Base-by-base conservation (phyloP, 805 yeast species). In the Starmerella sirachaensis region DNA sequence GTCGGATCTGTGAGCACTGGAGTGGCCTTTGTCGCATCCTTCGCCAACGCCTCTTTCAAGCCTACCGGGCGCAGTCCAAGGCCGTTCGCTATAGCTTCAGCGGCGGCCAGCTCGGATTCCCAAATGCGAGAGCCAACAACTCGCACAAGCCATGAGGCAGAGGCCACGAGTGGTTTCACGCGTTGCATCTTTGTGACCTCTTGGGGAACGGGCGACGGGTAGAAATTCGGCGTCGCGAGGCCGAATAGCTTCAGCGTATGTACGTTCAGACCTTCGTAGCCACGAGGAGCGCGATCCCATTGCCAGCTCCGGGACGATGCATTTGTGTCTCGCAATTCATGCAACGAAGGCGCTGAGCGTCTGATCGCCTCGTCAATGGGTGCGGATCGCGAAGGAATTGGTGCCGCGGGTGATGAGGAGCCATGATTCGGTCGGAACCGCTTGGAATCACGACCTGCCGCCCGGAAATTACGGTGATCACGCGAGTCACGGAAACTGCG, bases 181-280 rank as follows among this genome's bases (percentile, higher is more conserved):
- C 13, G 21, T 4, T 31, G 21, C 16, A 34, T 26, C 20, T 18
- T 34, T 12, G 18, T 24, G 35, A 37, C 8, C 13, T 31, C 37
- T 8, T 16, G 24, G 5, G 37, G 40, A 11, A 37, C 17, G 1
- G 20, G 17, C 18, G 10, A 18, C 12, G 26, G 10, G n/a, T 10
- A 3, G 23, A 29, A 27, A 4, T 22, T 27, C 7, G 39, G 42
- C 10, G 38, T 32, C 3, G 34, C 46, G 17, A 35, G 16, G 9
- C 42, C 42, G 16, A 37, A 34, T 13, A 42, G 38, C 25, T 42
- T 42, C 18, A 42, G 24, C 4, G 42, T 43, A 13, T 22, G 31
- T 10, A 40, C 37, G 18, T 33, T 39, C 12, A 40, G 16, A 7
- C 19, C 12, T 22, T 36, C 37, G 30, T 28, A 43, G 9, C 37